Conservation (phyloP, 1,139 yeast species). For the Sugiyamaella paludigena region DNA sequence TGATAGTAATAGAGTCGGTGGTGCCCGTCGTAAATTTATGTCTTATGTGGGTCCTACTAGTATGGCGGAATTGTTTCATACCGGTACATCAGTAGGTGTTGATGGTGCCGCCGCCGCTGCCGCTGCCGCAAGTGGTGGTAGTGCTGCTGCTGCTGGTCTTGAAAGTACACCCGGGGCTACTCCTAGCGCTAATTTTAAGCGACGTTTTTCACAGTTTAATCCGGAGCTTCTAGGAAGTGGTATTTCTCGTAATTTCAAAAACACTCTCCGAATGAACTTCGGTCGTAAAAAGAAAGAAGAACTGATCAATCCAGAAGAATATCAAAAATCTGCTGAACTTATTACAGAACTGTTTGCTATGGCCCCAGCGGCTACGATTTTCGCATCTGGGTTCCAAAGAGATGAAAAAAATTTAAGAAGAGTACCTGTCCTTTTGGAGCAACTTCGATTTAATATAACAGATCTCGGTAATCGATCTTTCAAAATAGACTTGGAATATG, state of each 20-base stretch:
- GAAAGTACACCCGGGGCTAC: neutral
- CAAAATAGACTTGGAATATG: slow-evolving; percentile 73
- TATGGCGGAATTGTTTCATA: neutral
- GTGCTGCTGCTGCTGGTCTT: neutral
- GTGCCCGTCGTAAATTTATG: neutral
- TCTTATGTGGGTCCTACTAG: neutral
- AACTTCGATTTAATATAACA: slow-evolving; percentile 63
- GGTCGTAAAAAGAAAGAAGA: slow-evolving; percentile 31
- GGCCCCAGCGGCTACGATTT: slow-evolving; percentile 73
- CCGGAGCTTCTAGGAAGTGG: slow-evolving; percentile 17
- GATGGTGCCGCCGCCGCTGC: neutral
- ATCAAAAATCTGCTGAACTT: slow-evolving; percentile 58
- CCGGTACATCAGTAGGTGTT: neutral
- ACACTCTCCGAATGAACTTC: slow-evolving; percentile 29
- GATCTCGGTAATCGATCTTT: slow-evolving; percentile 35
- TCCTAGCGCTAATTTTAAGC: slow-evolving; percentile 12
- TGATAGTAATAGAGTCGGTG: neutral
- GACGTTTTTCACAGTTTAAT: slow-evolving; percentile 27
- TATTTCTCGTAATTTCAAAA: slow-evolving; percentile 31
- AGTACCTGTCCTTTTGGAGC: slow-evolving; percentile 75
- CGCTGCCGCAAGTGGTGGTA: neutral
- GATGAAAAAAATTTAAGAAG: slow-evolving; percentile 78
- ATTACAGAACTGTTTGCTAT: slow-evolving; percentile 66
- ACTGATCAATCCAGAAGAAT: slow-evolving; percentile 28
- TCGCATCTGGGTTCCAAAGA: slow-evolving; percentile 70